These are phyloP conservation scores for Lactarius evosmus DNA, from an alignment of 768 basidiomycete genomes.

Conservation along the genomic window DNA sequence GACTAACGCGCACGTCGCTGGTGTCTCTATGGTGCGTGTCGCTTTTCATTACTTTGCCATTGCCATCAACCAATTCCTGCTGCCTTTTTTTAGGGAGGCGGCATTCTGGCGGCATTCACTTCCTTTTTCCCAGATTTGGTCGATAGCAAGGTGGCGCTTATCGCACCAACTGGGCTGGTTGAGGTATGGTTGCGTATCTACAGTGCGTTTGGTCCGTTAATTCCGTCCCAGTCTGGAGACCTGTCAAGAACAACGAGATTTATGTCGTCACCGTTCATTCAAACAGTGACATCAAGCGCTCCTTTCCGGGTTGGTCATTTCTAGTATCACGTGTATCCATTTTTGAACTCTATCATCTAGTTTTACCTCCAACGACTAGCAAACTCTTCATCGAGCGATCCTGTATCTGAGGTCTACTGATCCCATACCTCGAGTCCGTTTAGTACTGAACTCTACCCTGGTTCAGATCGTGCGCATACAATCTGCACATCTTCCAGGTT, in stretches of 20 bases:
- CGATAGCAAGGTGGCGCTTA: conserved; percentile 58
- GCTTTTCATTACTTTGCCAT: background rate
- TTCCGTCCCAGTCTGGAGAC: conserved; percentile 47
- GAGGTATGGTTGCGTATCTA: conserved; percentile 42
- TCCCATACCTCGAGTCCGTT: background rate
- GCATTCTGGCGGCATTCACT: conserved; percentile 66
- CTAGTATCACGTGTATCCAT: conserved; percentile 4
- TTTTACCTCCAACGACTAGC: conserved; percentile 37
- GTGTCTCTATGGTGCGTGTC: conserved; percentile 69
- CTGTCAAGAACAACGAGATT: conserved; percentile 72
- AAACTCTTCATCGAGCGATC: conserved; percentile 32
- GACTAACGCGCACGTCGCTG: conserved; percentile 61
- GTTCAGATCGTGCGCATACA: conserved; percentile 69
- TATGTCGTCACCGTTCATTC: conserved; percentile 75
- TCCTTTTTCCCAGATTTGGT: conserved; percentile 71
- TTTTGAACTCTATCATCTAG: conserved; percentile 21
- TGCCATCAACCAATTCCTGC: conserved; percentile 4
- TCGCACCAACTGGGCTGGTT: conserved; percentile 68
- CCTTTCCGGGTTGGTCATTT: conserved; percentile 52
- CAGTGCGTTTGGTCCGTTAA: background rate
- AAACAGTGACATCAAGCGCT: conserved; percentile 57
- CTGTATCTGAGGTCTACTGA: conserved; percentile 33
- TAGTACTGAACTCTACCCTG: background rate
- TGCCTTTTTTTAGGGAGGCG: conserved; percentile 55
- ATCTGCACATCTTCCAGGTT: conserved; percentile 71